Evolutionary conservation across 1,284 basidiomycete species (phyloP).

Genomic region (Puccinia coronata): DNA sequence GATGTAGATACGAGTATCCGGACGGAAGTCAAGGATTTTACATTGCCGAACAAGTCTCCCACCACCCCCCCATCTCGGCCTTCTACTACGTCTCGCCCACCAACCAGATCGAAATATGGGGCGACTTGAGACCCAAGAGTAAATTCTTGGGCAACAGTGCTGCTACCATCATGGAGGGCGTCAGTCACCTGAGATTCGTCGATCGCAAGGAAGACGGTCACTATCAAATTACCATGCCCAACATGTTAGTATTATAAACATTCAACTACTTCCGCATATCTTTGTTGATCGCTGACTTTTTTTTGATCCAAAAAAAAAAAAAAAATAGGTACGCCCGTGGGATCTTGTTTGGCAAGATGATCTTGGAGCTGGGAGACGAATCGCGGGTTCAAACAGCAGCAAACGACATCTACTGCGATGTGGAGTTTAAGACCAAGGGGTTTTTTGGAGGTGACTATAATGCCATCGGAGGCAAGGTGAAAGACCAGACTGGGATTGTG

Average conservation of each 20-base stretch:
- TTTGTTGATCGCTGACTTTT: neutral
- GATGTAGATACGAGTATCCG: slow-evolving; percentile 89
- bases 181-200: slow-evolving; percentile 67
- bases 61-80: slow-evolving; percentile 80
- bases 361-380: slow-evolving; percentile 89
- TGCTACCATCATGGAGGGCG: slow-evolving; percentile 66
- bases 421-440: slow-evolving; percentile 99
- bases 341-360: slow-evolving; percentile 71
- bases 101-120: slow-evolving; percentile 75
- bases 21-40: slow-evolving; percentile 92
- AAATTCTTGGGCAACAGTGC: slow-evolving; percentile 96
- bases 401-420: slow-evolving; percentile 73
- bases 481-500: slow-evolving; percentile 59
- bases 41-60: slow-evolving; percentile 83
- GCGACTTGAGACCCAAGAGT: slow-evolving; percentile 91
- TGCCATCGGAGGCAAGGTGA: slow-evolving; percentile 77
- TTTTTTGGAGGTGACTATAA: slow-evolving; percentile 98
- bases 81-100: slow-evolving; percentile 96
- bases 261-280: neutral
- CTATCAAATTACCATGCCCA: slow-evolving; percentile 88
- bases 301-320: too few species aligned
- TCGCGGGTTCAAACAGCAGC: slow-evolving; percentile 81
- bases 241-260: slow-evolving; percentile 65
- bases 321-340: slow-evolving; percentile 74
- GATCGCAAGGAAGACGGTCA: slow-evolving; percentile 84